Evolutionary conservation across 257 asterid species (phyloP), one percentile per base, ranked within the genome.

Genomic region (Coffea canephora): DNA sequence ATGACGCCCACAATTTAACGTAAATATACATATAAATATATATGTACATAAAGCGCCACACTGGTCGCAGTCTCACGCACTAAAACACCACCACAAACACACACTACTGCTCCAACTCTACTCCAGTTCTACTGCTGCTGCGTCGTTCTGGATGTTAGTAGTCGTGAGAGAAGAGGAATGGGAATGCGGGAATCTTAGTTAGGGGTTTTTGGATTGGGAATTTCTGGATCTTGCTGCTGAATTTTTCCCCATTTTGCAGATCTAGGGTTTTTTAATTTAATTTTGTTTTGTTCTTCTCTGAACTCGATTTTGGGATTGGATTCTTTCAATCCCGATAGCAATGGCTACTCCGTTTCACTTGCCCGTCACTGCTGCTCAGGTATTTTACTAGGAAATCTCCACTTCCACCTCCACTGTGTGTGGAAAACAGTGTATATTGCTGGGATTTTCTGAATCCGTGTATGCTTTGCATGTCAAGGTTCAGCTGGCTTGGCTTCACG

Each of bases 301-400:
- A 25, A 34, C 55, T 82, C 57, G 75, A 57, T 74, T 73, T 19
- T 23, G 80, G 82, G 85, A 73, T 69, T 74, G 74, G 70, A 78
- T 55, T 36, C 72, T 65, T 67, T 66, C 77, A 43, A 16, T 79
- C 71, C 79, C 79, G 31, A 2, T 62, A 25, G 18, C 65, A 73
- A 94, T 94, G 97, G 93, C 97, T 25, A 82, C 92, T 74, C 91
- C 92, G 46, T 91, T 85, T 85, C 93, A 92, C 77, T 83, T 92
- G 80, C 94, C 98, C 23, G 93, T 90, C 66, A 91, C 98, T 74
- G 98, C 97, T 77, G 93, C 97, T 75, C 98, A 92, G 95, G 98
- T 93, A 4, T 13, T 50, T 59, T 18, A 18, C 18, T 4, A 21
- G 4, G 19, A 55, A 54, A 15, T 7, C 62, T 5, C 69, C n/a